Conservation (phyloP, 148 eudicot species). For the Chenopodium formosanum region DNA sequence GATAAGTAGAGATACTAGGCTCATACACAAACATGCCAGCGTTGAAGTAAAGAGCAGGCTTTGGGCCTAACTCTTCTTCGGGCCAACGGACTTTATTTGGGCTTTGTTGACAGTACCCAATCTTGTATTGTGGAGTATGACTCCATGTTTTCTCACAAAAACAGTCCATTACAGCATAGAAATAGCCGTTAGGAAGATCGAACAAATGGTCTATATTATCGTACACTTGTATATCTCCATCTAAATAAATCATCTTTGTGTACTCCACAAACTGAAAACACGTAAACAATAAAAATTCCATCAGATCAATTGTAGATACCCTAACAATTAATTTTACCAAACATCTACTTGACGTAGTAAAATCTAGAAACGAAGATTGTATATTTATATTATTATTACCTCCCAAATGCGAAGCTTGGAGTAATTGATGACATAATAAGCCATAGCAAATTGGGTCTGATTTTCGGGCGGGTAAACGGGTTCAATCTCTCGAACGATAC, state of each 20-base stretch:
- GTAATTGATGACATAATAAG: constrained; percentile 60
- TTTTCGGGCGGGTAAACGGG: constrained; percentile 57
- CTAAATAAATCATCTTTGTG: constrained; percentile 46
- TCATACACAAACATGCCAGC: constrained; percentile 48
- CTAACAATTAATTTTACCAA: too few relatives aligned
- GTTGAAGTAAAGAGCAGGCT: constrained; percentile 44
- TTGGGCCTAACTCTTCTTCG: constrained; percentile 31
- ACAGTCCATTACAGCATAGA: constrained; percentile 50
- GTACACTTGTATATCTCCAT: constrained; percentile 46
- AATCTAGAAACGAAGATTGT: too few relatives aligned
- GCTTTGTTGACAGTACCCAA: constrained; percentile 43
- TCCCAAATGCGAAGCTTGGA: constrained; percentile 66
- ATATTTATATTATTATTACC: constrained; percentile 27
- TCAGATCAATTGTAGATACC: not conserved
- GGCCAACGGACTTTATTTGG: constrained; percentile 39
- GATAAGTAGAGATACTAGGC: constrained; percentile 32
- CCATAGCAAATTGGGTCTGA: constrained; percentile 55
- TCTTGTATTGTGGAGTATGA: constrained; percentile 38
- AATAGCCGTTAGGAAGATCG: constrained; percentile 36
- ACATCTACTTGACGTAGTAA: too few relatives aligned
- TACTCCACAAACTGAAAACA: constrained; percentile 47
- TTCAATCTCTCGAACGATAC: constrained; percentile 50
- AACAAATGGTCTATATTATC: constrained; percentile 49
- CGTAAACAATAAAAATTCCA: not conserved
- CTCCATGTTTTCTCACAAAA: constrained; percentile 47